These are phyloP conservation scores for Nematodospora anomalae DNA, from an alignment of 1,139 yeast genomes.

Conservation along the genomic window DNA sequence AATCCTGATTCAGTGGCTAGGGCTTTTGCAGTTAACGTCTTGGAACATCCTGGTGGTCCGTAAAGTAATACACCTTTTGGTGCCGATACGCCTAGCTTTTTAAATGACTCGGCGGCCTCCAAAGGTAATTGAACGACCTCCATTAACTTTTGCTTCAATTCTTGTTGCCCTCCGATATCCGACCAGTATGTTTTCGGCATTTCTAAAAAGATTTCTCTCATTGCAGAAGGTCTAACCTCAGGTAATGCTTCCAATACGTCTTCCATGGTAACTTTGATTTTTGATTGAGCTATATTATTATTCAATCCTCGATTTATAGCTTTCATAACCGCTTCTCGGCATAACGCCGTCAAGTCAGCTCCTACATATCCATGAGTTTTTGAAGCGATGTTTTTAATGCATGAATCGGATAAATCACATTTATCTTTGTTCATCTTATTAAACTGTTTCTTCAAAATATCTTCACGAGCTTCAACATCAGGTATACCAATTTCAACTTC, in stretches of 20 bases:
- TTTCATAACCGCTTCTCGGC: slow-evolving; percentile 85
- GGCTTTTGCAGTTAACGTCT: slow-evolving; percentile 91
- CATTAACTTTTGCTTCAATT: slow-evolving; percentile 70
- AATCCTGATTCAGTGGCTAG: slow-evolving; percentile 93
- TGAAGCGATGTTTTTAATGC: slow-evolving; percentile 59
- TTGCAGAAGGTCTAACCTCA: slow-evolving; percentile 90
- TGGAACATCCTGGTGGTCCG: slow-evolving; percentile 98
- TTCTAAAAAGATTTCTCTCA: slow-evolving; percentile 92
- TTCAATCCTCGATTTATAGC: slow-evolving; percentile 65
- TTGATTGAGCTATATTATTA: slow-evolving; percentile 19
- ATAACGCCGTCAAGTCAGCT: slow-evolving; percentile 85
- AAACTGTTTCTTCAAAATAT: slow-evolving; percentile 64
- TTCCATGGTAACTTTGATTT: slow-evolving; percentile 32
- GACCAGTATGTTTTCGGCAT: slow-evolving; percentile 93
- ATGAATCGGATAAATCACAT: slow-evolving; percentile 51
- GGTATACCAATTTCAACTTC: slow-evolving; percentile 82
- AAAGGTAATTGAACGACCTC: slow-evolving; percentile 94
- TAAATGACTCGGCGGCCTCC: slow-evolving; percentile 77
- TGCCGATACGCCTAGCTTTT: slow-evolving; percentile 75
- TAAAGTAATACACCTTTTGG: slow-evolving; percentile 89
- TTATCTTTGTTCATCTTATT: slow-evolving; percentile 56
- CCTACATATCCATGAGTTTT: slow-evolving; percentile 66
- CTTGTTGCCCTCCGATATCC: slow-evolving; percentile 95
- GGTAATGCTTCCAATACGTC: slow-evolving; percentile 71
- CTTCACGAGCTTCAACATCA: slow-evolving; percentile 63